Evolutionary conservation across 2,329 filamentous ascomycete species (phyloP).

Genomic region (Nemania diffusa): DNA sequence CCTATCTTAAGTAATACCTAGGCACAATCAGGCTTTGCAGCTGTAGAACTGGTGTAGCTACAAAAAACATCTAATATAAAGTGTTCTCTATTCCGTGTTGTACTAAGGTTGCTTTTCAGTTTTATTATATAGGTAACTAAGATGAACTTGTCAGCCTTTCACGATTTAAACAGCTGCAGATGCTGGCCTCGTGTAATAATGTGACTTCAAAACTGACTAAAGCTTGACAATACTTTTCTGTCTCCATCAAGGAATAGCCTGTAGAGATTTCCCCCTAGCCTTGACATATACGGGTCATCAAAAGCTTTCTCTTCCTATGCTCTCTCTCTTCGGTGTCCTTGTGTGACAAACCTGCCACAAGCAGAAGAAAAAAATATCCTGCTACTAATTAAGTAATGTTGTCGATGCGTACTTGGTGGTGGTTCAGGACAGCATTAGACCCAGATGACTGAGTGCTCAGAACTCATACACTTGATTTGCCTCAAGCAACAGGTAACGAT

Average conservation of each 20-base stretch:
- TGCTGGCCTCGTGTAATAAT: conserved; percentile 2
- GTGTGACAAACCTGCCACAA: background rate
- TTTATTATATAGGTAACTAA: background rate
- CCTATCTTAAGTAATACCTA: too few relatives aligned
- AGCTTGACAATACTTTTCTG: background rate
- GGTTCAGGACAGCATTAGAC: background rate
- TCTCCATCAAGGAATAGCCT: background rate
- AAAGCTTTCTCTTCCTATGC: background rate
- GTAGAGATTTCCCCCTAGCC: background rate
- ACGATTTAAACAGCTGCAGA: background rate
- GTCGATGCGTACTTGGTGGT: background rate
- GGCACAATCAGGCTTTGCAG: too few relatives aligned
- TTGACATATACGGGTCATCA: background rate
- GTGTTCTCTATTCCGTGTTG: background rate
- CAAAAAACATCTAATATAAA: too few relatives aligned
- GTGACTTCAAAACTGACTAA: background rate
- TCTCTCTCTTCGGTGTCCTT: background rate
- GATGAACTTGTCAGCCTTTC: conserved; percentile 4
- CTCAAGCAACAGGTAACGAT: background rate
- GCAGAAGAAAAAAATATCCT: background rate
- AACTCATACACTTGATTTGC: background rate
- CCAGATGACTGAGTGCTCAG: background rate
- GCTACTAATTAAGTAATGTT: background rate
- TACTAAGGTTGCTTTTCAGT: conserved; percentile 8
- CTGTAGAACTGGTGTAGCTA: too few relatives aligned